phyloP scores from a whole-genome alignment of 768 basidiomycete genomes.

The Mycena amicta region DNA sequence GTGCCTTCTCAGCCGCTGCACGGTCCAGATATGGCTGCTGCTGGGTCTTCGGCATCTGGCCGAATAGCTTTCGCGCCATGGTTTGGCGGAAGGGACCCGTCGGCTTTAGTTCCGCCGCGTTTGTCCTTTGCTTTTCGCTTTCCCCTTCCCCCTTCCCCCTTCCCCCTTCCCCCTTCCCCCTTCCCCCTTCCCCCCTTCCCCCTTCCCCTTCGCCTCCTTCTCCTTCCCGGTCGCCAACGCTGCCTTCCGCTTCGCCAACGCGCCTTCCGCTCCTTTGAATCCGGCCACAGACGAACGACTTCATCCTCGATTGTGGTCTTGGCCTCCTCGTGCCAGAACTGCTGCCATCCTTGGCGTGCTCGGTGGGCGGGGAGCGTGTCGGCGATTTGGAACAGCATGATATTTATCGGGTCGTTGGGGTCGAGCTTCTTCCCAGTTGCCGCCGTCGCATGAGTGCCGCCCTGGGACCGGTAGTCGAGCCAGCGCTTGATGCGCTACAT shows the following conservation, averaged over 20 bases:
- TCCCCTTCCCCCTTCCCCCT: background rate
- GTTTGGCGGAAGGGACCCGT: background rate
- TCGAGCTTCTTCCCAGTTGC: background rate
- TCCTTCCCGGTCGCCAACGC: background rate
- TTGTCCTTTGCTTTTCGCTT: too few relatives aligned
- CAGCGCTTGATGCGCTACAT: background rate
- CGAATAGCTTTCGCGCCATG: background rate
- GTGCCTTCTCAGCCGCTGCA: background rate
- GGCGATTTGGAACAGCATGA: background rate
- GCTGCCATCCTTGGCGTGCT: background rate
- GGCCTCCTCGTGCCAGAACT: background rate
- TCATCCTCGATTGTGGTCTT: background rate
- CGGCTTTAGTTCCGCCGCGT: background rate
- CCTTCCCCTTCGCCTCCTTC: too few relatives aligned
- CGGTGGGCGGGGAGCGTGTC: background rate
- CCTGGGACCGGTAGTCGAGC: background rate
- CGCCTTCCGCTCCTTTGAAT: too few relatives aligned
- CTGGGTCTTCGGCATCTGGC: background rate
- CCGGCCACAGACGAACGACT: background rate
- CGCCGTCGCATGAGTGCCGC: background rate
- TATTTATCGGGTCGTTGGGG: background rate
- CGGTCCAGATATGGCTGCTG: background rate
- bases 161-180: too few relatives aligned
- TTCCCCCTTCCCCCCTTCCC: too few relatives aligned
- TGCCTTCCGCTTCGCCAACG: background rate